A percentile compares a stretch with the other conserved stretches of the same genome.
phyloP scores from a whole-genome alignment of 208 protist species.

The Leishmania mexicana region DNA sequence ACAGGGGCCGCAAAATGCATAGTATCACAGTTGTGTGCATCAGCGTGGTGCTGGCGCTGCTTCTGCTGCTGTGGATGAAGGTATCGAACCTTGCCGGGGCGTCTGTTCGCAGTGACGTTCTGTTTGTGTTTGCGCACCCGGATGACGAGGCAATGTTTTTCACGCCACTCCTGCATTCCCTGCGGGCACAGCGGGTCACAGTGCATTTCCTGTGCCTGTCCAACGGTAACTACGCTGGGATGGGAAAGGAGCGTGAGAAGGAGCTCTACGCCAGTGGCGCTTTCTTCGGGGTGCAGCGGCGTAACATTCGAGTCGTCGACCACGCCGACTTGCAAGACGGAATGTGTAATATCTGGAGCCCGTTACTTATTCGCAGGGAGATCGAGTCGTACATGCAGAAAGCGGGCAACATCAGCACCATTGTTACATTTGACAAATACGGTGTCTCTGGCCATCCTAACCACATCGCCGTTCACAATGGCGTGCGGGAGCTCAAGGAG shows the following conservation, averaged over 20 bases:
- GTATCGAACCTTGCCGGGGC: slow-evolving; percentile 21
- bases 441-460: slow-evolving; percentile 96
- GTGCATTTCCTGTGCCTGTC: slow-evolving; percentile 95
- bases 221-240: slow-evolving; percentile 85
- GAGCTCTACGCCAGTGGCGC: slow-evolving; percentile 90
- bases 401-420: slow-evolving; percentile 65
- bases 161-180: slow-evolving; percentile 64
- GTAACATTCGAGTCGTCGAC: slow-evolving; percentile 66
- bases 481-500: slow-evolving; percentile 59
- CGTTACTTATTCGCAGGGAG: slow-evolving; percentile 48
- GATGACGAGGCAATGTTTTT: slow-evolving; percentile 95
- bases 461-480: slow-evolving; percentile 93
- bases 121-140: slow-evolving; percentile 91
- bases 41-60: slow-evolving; percentile 19
- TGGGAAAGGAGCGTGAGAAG: slow-evolving; percentile 74
- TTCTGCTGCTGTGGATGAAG: slow-evolving; percentile 57
- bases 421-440: slow-evolving; percentile 95
- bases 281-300: slow-evolving; percentile 67
- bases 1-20: background rate
- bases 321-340: slow-evolving; percentile 90
- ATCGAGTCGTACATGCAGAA: slow-evolving; percentile 66
- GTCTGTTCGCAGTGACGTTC: slow-evolving; percentile 74
- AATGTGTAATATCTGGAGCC: slow-evolving; percentile 70
- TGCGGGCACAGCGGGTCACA: slow-evolving; percentile 39
- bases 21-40: background rate